Base-by-base conservation (phyloP, 2,329 filamentous ascomycete species). In the Helotiales sp. region DNA sequence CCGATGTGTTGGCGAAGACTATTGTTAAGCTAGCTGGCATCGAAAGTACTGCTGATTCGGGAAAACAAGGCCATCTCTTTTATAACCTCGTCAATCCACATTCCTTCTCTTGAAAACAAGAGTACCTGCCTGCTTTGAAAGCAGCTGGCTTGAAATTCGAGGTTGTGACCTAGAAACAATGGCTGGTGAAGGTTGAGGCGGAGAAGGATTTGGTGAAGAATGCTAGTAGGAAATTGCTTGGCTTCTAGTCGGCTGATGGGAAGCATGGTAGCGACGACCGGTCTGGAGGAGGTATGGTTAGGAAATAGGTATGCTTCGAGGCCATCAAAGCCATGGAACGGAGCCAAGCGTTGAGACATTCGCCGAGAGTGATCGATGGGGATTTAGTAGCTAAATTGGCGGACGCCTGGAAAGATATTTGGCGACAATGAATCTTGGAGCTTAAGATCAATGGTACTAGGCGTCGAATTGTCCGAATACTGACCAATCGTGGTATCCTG, bases 31-130 rank as follows among this genome's bases (percentile, higher is more conserved):
- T 79, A 46, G 67, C 72, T 8, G 52, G 68, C 3, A 69, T 71
- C 40, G 10, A 48, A 31, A 17, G 22, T 15, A 9, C n/a, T 51
- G 25, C 8, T 15, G 27, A 7, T 24, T 42, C 9, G 38, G 24
- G 29, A 15, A 40, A 50, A 49, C 22, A 51, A 63, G 46, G 56
- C 61, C 55, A 47, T 54, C 47, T 74, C 0, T 74, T 84, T 12
- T 82, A 78, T 57, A 81, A 85, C 57, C 71, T 87, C 6, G 73
- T 80, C 6, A 83, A 84, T 57, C 76, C 77, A 0, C 67, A 67
- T 10, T 63, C 69, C 0, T 76, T 80, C 62, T 71, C 76, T 6
- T 82, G 78, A 77, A 80, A 77, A 0, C 56, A 72, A 0, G 76
- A 82, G 46, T 69, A 86, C 5, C 74, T 86, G 0, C 81, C 81